phyloP scores from a whole-genome alignment of 176 grass and related monocot species.

The Saccharum officinarum region DNA sequence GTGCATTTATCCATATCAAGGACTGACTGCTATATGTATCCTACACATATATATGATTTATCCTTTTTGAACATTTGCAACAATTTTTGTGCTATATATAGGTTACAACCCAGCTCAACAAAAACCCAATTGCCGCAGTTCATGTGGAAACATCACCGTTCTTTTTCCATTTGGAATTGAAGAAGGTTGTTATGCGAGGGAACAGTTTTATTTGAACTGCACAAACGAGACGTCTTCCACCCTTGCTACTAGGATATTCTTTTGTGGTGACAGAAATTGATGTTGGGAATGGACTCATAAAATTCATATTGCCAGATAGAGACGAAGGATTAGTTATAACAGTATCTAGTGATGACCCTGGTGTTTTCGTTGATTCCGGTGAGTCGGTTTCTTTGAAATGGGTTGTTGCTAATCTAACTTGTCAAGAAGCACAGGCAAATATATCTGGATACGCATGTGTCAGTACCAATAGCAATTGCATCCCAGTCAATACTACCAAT shows the following conservation, averaged over 20 bases:
- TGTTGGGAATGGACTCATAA: not conserved
- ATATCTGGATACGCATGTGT: not conserved
- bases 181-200: not conserved
- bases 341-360: not conserved
- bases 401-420: constrained; percentile 3
- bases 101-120: not conserved
- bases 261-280: not conserved
- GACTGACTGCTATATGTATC: too few species aligned
- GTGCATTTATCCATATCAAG: too few species aligned
- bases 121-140: not conserved
- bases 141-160: not conserved
- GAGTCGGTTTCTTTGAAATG: not conserved
- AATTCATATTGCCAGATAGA: not conserved
- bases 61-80: too few species aligned
- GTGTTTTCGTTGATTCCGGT: not conserved
- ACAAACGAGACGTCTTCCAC: not conserved
- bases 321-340: accelerated
- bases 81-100: not conserved
- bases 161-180: constrained; percentile 4
- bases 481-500: not conserved
- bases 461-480: not conserved
- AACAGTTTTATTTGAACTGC: constrained; percentile 8
- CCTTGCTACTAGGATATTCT: not conserved
- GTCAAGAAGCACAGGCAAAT: not conserved
- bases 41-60: too few species aligned